These are phyloP conservation scores for Phytophthora citrophthora DNA, from an alignment of 352 stramenopile genomes.

Conservation along the genomic window DNA sequence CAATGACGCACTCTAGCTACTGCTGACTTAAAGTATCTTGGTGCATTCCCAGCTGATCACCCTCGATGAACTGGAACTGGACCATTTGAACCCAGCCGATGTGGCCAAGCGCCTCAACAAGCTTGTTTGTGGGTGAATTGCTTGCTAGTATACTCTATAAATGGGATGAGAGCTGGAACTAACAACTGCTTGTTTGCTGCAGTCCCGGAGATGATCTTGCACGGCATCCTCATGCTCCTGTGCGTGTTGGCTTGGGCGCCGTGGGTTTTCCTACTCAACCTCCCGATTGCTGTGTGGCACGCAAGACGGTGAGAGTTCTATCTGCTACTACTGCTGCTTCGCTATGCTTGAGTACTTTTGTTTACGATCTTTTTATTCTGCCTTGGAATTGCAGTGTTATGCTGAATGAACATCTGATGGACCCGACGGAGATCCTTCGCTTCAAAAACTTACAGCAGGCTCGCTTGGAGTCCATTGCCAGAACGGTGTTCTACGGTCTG, in stretches of 20 bases:
- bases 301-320: conserved; percentile 53
- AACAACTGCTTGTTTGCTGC: background rate
- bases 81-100: conserved; percentile 88
- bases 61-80: conserved; percentile 85
- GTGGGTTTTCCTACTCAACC: conserved; percentile 81
- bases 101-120: conserved; percentile 86
- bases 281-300: conserved; percentile 82
- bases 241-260: conserved; percentile 77
- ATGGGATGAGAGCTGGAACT: too few relatives aligned
- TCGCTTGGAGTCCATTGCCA: conserved; percentile 80
- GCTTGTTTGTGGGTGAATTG: conserved; percentile 69
- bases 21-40: conserved; percentile 18
- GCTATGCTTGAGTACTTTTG: too few relatives aligned
- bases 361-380: background rate
- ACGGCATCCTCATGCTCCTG: conserved; percentile 78
- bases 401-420: conserved; percentile 83
- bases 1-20: background rate
- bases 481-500: conserved; percentile 87
- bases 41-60: conserved; percentile 66
- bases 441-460: conserved; percentile 87
- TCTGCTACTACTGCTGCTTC: background rate
- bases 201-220: conserved; percentile 85
- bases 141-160: too few relatives aligned
- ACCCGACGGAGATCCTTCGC: conserved; percentile 87
- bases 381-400: conserved; percentile 45